These are phyloP conservation scores for Allium cepa DNA, from an alignment of 106 monocot genomes.

Conservation along the genomic window DNA sequence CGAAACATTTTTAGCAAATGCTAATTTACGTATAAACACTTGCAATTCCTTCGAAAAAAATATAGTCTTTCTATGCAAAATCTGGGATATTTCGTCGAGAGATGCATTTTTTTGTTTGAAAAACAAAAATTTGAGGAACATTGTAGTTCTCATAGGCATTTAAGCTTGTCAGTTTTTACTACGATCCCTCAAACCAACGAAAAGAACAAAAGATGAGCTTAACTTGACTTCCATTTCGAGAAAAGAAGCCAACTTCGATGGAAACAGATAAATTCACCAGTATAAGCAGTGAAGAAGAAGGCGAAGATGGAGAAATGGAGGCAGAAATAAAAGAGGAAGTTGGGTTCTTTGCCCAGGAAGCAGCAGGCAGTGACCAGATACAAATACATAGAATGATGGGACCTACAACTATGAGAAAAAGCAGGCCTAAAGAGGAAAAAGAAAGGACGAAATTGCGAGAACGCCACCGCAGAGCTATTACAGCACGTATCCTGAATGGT, in stretches of 20 bases:
- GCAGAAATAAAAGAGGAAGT: constrained; percentile 20
- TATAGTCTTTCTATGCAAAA: no score
- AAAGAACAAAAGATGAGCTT: no score
- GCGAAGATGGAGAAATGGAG: constrained; percentile 24
- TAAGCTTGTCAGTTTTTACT: no score
- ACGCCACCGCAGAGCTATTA: constrained; percentile 85
- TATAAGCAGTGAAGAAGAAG: constrained; percentile 35
- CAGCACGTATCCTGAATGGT: constrained; percentile 73
- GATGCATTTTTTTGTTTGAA: neutral
- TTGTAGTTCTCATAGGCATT: neutral
- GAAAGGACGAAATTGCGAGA: constrained; percentile 94
- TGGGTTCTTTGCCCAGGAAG: constrained; percentile 9
- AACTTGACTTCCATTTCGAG: neutral
- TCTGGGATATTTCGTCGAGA: neutral
- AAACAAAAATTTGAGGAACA: neutral
- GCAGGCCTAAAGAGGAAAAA: constrained; percentile 86
- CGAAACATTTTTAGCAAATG: no score
- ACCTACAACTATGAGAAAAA: constrained; percentile 20
- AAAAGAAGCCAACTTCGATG: constrained; percentile 1
- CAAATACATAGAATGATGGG: constrained; percentile 20
- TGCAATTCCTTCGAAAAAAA: no score
- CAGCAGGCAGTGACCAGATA: constrained; percentile 8
- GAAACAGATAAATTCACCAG: constrained; percentile 40
- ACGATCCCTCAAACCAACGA: no score
- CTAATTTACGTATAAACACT: no score